Percentiles rank a stretch among this genome's conserved stretches.
phyloP scores from a whole-genome alignment of 2,329 filamentous ascomycete genomes.

The Ceratocystis eucalypticola region DNA sequence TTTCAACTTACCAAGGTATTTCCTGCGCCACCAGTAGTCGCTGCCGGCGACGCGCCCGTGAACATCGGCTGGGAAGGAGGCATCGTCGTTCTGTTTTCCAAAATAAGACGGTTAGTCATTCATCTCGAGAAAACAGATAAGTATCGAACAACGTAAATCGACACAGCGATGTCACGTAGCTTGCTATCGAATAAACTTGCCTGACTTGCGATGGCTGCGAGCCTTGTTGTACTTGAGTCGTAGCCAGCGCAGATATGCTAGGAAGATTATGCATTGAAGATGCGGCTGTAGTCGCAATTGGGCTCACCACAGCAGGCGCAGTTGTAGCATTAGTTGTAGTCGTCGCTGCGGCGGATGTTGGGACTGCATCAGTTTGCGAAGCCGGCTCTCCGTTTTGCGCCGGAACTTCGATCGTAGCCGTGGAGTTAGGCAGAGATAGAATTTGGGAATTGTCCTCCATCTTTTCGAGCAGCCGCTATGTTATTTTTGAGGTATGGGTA shows the following conservation, averaged over 20 bases:
- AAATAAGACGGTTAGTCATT: not conserved
- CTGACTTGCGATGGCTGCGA: conserved; percentile 31
- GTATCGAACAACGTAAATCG: not conserved
- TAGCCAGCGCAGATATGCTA: conserved; percentile 34
- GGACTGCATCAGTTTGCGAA: conserved; percentile 37
- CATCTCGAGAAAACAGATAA: not conserved
- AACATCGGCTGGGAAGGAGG: conserved; percentile 19
- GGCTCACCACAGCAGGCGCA: not conserved
- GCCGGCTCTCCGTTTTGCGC: conserved; percentile 31
- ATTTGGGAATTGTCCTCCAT: conserved; percentile 37
- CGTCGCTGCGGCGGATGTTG: conserved; percentile 26
- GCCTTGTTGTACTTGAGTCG: conserved; percentile 28
- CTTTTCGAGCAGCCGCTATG: conserved; percentile 19
- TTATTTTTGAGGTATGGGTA: not conserved
- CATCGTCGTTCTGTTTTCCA: conserved; percentile 15
- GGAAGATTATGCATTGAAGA: conserved; percentile 32
- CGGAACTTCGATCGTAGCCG: conserved; percentile 15
- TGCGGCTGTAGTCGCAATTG: not conserved
- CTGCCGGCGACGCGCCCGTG: conserved; percentile 26
- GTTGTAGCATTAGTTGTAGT: conserved; percentile 28
- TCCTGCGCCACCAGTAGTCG: conserved; percentile 23
- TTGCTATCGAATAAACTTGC: conserved; percentile 27
- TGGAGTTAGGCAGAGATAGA: conserved; percentile 29
- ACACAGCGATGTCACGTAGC: not conserved
- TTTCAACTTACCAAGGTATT: conserved; percentile 25